phyloP scores from a whole-genome alignment of 345 rosid genomes.

The Aquilaria malaccensis region DNA sequence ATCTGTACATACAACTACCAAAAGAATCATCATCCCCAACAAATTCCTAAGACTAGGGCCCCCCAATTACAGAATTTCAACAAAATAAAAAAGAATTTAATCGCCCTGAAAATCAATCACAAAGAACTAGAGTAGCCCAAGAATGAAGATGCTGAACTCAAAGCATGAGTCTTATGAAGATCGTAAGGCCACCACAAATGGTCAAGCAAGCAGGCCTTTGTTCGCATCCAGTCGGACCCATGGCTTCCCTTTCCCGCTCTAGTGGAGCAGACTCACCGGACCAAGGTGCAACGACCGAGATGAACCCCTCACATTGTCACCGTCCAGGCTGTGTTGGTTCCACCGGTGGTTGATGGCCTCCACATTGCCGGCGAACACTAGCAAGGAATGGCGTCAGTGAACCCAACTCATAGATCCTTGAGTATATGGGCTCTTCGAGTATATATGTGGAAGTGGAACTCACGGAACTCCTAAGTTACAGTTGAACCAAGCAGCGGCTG shows the following conservation, averaged over 20 bases:
- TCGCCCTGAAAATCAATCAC: conserved; percentile 15
- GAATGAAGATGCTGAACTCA: conserved; percentile 22
- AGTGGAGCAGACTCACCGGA: conserved; percentile 85
- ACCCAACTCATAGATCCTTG: conserved; percentile 80
- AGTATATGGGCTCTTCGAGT: too few species aligned
- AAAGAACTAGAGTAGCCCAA: conserved; percentile 31
- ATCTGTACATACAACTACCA: conserved; percentile 28
- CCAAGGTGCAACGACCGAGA: conserved; percentile 82
- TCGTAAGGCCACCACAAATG: conserved; percentile 82
- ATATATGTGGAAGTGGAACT: too few species aligned
- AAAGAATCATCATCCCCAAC: conserved; percentile 21
- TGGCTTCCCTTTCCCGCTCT: conserved; percentile 99
- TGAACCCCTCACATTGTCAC: conserved; percentile 81
- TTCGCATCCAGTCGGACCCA: conserved; percentile 79
- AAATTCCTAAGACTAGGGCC: not conserved
- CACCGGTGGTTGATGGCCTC: conserved; percentile 78
- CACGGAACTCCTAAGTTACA: too few species aligned
- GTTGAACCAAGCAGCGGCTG: too few species aligned
- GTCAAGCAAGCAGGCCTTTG: conserved; percentile 70
- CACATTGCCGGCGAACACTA: conserved; percentile 76
- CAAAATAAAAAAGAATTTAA: not conserved
- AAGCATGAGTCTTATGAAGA: conserved; percentile 31
- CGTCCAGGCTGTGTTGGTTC: conserved; percentile 97
- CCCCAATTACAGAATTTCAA: not conserved
- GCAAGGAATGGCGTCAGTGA: conserved; percentile 79